Base-by-base conservation (phyloP, 176 grass and related monocot species). In the Triticum timopheevii region DNA sequence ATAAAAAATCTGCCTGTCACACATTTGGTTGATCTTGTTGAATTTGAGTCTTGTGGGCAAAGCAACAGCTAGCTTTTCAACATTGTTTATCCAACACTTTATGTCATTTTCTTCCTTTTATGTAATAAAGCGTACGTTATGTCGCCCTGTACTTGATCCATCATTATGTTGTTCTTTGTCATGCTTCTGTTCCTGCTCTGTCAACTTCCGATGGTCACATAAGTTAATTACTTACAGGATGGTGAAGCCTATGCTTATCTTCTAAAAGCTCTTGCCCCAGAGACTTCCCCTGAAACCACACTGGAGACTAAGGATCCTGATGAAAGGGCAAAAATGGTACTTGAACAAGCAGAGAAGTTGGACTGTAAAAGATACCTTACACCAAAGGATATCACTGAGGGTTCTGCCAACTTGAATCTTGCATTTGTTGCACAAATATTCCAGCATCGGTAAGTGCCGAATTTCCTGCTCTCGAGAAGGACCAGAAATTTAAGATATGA, bases 371-470 rank as follows among this genome's bases (percentile, higher is more conserved):
- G 96, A 89, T 98, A 98, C 75, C 71, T 98, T 62, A 94, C 88
- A 77, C 93, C 94, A 86, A 96, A 98, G 82, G 96, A 98, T 87
- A 98, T 98, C 58, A 91, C 93, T 17, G 96, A 98, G 84, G 96
- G 96, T 63, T 98, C 96, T 88, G 90, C 96, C 81, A 98, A 98
- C 92, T 87, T 98, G 73, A 98, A 98, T 92, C 96, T 98, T 89
- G 96, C 93, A 90, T 98, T 98, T 86, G 96, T 96, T 78, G 96
- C 96, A 61, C 96, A 98, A 85, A 98, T 98, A 86, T 98, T 98
- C 80, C 96, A 98, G 82, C 93, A 96, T 69, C 90, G 94, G 96
- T 96, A 79, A 87, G 84, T 67, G 69, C 35, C 7, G 12, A 36
- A 7, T 85, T 83, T 50, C 65, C 56, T 87, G 35, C 59, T 84